A percentile compares a stretch with the other conserved stretches of the same genome.
These are phyloP conservation scores for Buxus sempervirens DNA, from an alignment of 164 flowering plant species.

Conservation along the genomic window DNA sequence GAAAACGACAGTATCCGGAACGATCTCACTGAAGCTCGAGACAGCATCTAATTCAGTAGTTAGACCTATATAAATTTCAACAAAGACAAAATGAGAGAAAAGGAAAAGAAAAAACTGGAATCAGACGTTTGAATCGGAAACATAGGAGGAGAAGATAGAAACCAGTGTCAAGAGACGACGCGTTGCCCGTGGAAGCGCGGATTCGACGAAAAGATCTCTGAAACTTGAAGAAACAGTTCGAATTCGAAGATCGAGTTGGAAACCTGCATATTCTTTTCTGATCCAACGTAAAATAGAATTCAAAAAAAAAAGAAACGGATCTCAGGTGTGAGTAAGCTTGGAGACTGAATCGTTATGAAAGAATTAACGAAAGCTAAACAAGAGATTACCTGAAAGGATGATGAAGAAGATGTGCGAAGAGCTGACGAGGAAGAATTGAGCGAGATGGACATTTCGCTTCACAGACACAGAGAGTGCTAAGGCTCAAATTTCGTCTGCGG, in stretches of 20 bases:
- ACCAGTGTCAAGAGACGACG: conserved; percentile 66
- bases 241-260: conserved; percentile 25
- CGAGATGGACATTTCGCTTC: conserved; percentile 40
- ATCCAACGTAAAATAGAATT: background rate
- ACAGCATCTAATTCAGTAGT: conserved; percentile 78
- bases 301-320: background rate
- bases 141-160: conserved; percentile 8
- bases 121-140: background rate
- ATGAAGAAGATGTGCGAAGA: conserved; percentile 37
- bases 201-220: conserved; percentile 36
- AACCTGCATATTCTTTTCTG: conserved; percentile 32
- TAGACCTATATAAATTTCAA: conserved; percentile 39
- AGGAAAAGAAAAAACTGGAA: background rate
- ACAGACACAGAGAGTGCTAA: background rate
- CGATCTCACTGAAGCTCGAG: conserved; percentile 81
- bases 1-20: conserved; percentile 93
- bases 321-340: background rate
- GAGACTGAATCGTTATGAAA: background rate
- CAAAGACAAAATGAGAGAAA: background rate
- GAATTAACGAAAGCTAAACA: conserved; percentile 1
- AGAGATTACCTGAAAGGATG: conserved; percentile 31
- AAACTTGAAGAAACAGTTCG: conserved; percentile 28
- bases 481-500: too few relatives aligned
- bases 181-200: conserved; percentile 49
- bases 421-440: conserved; percentile 48